Evolutionary conservation across 2,329 filamentous ascomycete genomes (phyloP).

Genomic region (Epichloe baconii): DNA sequence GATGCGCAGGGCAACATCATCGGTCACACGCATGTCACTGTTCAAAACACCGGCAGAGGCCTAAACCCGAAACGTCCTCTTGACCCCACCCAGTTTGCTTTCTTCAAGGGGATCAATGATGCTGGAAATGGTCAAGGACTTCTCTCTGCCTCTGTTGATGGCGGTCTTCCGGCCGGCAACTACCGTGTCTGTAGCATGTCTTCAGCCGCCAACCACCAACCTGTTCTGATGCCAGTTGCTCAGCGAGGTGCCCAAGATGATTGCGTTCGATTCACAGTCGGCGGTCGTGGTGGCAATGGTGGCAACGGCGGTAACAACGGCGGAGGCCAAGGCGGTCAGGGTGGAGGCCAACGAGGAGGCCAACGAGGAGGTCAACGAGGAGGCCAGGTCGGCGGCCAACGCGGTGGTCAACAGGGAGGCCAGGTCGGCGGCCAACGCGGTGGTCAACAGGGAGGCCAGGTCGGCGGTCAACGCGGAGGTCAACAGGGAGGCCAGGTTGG

Average conservation of each 20-base stretch:
- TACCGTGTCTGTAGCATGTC: constrained; percentile 55
- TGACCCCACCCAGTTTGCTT: constrained; percentile 40
- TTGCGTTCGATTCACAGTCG: constrained; percentile 47
- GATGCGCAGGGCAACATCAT: constrained; percentile 35
- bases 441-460: not conserved
- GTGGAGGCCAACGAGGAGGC: not conserved
- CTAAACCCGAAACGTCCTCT: constrained; percentile 38
- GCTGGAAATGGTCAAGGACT: constrained; percentile 41
- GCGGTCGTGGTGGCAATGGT: constrained; percentile 10
- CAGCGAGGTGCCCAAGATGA: constrained; percentile 56
- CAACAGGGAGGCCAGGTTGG: no score
- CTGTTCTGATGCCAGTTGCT: constrained; percentile 52
- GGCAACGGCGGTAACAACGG: constrained; percentile 10
- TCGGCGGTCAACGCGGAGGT: no score
- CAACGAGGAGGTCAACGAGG: not conserved
- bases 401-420: not conserved
- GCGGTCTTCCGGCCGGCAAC: constrained; percentile 47
- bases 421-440: not conserved
- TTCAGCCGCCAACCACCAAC: constrained; percentile 51
- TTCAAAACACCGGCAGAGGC: constrained; percentile 40
- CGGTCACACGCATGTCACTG: constrained; percentile 46
- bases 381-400: not conserved
- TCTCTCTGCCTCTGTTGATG: constrained; percentile 38
- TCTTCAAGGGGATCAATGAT: constrained; percentile 57
- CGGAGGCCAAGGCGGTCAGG: constrained; percentile 5